Evolutionary conservation across 2,329 filamentous ascomycete species (phyloP).

Genomic region (Hymenoscyphus linearis): DNA sequence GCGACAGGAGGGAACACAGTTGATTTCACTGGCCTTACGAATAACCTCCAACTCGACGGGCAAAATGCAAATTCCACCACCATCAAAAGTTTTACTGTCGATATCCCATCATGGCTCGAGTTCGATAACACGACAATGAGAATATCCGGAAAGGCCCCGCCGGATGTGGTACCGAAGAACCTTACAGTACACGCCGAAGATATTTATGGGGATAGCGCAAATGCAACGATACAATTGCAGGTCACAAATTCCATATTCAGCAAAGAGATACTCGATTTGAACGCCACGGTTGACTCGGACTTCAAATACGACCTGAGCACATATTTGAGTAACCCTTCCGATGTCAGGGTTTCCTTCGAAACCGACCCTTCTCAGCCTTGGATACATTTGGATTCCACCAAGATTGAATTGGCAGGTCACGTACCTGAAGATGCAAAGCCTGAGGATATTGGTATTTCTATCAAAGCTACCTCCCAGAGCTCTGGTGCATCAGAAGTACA

Average conservation of each 20-base stretch:
- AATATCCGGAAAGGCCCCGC: constrained; percentile 59
- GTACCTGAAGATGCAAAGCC: constrained; percentile 17
- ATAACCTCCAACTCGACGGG: constrained; percentile 54
- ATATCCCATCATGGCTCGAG: constrained; percentile 63
- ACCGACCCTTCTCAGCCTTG: constrained; percentile 20
- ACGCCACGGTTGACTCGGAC: constrained; percentile 23
- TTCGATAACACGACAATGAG: constrained; percentile 58
- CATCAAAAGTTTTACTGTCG: constrained; percentile 46
- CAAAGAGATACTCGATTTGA: constrained; percentile 17
- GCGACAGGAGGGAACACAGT: constrained; percentile 49
- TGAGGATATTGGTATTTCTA: constrained; percentile 18
- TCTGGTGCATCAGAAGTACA: constrained; percentile 13
- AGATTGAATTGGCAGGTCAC: constrained; percentile 22
- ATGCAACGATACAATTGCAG: constrained; percentile 44
- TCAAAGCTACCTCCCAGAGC: constrained; percentile 24
- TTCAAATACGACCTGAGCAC: constrained; percentile 25
- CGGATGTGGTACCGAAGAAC: constrained; percentile 53
- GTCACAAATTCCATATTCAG: constrained; percentile 20
- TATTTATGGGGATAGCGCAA: constrained; percentile 53
- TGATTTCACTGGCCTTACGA: constrained; percentile 45
- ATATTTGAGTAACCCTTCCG: constrained; percentile 23
- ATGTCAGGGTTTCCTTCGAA: constrained; percentile 18
- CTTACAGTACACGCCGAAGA: constrained; percentile 58
- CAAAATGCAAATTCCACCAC: constrained; percentile 43
- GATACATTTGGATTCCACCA: constrained; percentile 26